These are phyloP conservation scores for Podospora pseudopauciseta DNA, from an alignment of 495 filamentous ascomycete genomes.

Conservation along the genomic window DNA sequence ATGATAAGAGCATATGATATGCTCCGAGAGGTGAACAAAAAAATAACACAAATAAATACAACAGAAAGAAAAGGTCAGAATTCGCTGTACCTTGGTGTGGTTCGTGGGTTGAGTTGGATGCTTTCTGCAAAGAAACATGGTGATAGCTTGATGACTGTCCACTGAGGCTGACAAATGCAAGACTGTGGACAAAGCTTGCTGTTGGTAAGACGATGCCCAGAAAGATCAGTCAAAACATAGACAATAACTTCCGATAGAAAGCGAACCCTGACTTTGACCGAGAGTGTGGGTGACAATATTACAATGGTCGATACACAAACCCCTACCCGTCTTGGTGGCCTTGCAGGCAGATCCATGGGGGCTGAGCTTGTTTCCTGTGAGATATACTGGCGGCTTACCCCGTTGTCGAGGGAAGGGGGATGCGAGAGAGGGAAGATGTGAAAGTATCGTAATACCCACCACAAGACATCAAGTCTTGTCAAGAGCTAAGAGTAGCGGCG, in stretches of 20 bases:
- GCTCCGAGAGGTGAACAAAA: not conserved
- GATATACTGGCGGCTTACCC: constrained; percentile 3
- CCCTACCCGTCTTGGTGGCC: not conserved
- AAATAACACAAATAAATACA: constrained; percentile 2
- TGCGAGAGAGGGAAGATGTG: constrained; percentile 25
- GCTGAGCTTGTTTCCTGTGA: constrained; percentile 3
- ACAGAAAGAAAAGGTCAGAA: not conserved
- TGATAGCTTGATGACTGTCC: not conserved
- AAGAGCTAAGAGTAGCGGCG: constrained; percentile 59
- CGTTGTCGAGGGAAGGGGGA: constrained; percentile 28
- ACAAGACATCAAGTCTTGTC: constrained; percentile 31
- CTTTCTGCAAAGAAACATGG: not conserved
- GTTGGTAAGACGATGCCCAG: not conserved
- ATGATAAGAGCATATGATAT: not conserved
- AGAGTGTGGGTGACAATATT: not conserved
- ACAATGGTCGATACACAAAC: not conserved
- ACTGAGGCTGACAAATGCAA: not conserved
- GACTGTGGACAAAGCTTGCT: not conserved
- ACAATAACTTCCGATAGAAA: not conserved
- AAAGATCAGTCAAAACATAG: not conserved
- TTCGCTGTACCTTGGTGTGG: not conserved
- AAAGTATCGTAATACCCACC: constrained; percentile 45
- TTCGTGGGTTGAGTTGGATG: not conserved
- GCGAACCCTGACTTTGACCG: not conserved
- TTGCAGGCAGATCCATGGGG: not conserved